Percentiles rank a stretch among this genome's conserved stretches.
Conservation (phyloP, 2,329 filamentous ascomycete genomes). For the Mollisiaceae sp. region DNA sequence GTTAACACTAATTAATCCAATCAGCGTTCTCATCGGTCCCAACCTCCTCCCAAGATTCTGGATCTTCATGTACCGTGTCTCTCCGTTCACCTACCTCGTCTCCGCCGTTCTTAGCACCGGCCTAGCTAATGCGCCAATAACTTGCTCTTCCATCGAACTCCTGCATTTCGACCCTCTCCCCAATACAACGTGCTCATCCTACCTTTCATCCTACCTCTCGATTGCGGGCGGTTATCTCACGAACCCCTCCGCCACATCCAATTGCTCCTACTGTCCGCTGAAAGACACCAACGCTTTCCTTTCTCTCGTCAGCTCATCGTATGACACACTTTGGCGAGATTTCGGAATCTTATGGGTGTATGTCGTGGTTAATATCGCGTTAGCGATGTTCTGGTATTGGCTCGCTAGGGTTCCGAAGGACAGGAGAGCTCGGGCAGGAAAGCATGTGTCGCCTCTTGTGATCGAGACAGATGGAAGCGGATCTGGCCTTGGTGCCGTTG, state of each 20-base stretch:
- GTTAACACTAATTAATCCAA: constrained; percentile 1
- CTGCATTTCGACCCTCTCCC: constrained; percentile 18
- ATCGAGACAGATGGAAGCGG: background rate
- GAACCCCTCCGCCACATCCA: constrained; percentile 4
- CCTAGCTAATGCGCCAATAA: constrained; percentile 68
- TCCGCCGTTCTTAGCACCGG: constrained; percentile 72
- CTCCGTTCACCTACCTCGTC: constrained; percentile 82
- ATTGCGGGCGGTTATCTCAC: constrained; percentile 16
- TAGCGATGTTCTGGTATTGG: constrained; percentile 20
- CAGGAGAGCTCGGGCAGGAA: background rate
- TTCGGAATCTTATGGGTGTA: constrained; percentile 24
- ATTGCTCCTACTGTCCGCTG: constrained; percentile 19
- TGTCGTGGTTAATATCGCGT: constrained; percentile 14
- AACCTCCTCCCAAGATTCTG: constrained; percentile 72
- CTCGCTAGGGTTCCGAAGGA: constrained; percentile 19
- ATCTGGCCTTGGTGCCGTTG: background rate
- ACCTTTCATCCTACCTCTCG: constrained; percentile 13
- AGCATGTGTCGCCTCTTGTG: background rate
- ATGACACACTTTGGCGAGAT: constrained; percentile 16
- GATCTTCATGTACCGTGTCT: constrained; percentile 83
- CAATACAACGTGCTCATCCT: constrained; percentile 11
- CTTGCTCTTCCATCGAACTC: constrained; percentile 56
- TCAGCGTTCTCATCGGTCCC: constrained; percentile 69
- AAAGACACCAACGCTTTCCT: constrained; percentile 20
- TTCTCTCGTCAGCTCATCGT: constrained; percentile 1